phyloP scores from a whole-genome alignment of 306 rosid genomes.

The Abrus precatorius region DNA sequence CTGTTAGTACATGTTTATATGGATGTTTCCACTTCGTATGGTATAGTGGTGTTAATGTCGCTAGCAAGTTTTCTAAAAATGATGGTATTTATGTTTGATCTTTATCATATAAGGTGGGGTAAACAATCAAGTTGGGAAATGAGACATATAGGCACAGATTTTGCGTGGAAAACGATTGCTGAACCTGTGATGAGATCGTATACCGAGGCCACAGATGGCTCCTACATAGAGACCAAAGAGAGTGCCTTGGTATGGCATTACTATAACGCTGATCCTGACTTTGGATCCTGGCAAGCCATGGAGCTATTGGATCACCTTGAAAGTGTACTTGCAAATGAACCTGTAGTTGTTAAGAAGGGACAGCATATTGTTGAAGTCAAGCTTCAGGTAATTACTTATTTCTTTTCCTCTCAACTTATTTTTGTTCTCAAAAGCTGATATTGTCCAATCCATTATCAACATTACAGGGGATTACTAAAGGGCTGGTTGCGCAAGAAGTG shows the following conservation, averaged over 20 bases:
- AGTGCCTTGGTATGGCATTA: slow-evolving; percentile 96
- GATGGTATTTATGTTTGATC: slow-evolving; percentile 33
- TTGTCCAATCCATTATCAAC: slow-evolving; percentile 1
- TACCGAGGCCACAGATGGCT: slow-evolving; percentile 86
- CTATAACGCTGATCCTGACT: slow-evolving; percentile 77
- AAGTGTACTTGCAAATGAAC: slow-evolving; percentile 88
- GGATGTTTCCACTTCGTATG: slow-evolving; percentile 2
- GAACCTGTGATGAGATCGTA: slow-evolving; percentile 85
- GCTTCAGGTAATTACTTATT: slow-evolving; percentile 69
- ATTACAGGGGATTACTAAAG: slow-evolving; percentile 58
- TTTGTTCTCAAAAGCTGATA: slow-evolving; percentile 34
- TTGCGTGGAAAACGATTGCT: slow-evolving; percentile 82
- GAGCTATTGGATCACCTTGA: slow-evolving; percentile 85
- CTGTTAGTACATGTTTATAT: slow-evolving; percentile 9
- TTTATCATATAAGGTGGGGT: slow-evolving; percentile 66
- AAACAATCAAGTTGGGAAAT: slow-evolving; percentile 72
- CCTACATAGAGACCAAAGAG: slow-evolving; percentile 79
- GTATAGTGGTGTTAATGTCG: slow-evolving; percentile 23
- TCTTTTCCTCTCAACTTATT: slow-evolving; percentile 11
- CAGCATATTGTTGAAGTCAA: slow-evolving; percentile 85
- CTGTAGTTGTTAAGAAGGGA: slow-evolving; percentile 89
- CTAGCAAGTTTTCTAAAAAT: slow-evolving; percentile 20
- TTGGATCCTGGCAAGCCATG: slow-evolving; percentile 87
- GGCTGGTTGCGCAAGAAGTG: slow-evolving; percentile 51
- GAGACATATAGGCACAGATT: slow-evolving; percentile 60